Base-by-base conservation (phyloP, 805 yeast genomes). In the Pichia kluyveri region DNA sequence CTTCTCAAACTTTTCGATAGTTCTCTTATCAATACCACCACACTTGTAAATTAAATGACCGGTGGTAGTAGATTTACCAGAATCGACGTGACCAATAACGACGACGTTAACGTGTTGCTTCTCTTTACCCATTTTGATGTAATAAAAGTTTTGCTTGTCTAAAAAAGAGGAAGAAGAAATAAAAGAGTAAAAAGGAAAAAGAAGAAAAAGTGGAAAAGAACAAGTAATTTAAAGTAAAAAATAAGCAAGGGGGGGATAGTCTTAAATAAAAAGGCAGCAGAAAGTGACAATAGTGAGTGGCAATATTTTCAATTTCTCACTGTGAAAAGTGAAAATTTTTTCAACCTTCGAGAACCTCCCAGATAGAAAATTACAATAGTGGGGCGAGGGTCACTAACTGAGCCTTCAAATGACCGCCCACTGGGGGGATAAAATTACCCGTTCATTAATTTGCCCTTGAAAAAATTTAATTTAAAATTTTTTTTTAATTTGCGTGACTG, bases 61-160 rank as follows among this genome's bases (percentile, higher is more conserved):
- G 73, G 98, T 90, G 77, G 97, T 91, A 71, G 98, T 90, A 60
- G 97, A 91, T 80, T 86, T 86, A 79, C 91, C 91, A 68, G 97
- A 90, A 79, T 91, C 98, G 97, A 93, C 98, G 96, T 91, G 98
- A 78, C 98, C 99, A 76, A 91, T 91, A 73, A 93, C 98, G 76
- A 93, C 99, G 79, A 91, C 95, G 96, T 91, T 91, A 81, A 91
- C 86, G 86, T 91, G 98, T 77, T 80, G 69, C 85, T 91, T 90
- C 70, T 82, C 96, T 77, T 88, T 88, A 83, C 96, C 96, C 95
- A 51, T 51, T 50, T 28, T 46, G 12, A 10, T 37, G 19, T 38
- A 26, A 44, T 46, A 44, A 44, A 40, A 42, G 49, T 34, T 36
- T 38, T 17, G 26, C 34, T 41, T 30, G n/a, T 17, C 43, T 18